Conservation (phyloP, 106 monocot genomes). For the Dendrobium huoshanense region DNA sequence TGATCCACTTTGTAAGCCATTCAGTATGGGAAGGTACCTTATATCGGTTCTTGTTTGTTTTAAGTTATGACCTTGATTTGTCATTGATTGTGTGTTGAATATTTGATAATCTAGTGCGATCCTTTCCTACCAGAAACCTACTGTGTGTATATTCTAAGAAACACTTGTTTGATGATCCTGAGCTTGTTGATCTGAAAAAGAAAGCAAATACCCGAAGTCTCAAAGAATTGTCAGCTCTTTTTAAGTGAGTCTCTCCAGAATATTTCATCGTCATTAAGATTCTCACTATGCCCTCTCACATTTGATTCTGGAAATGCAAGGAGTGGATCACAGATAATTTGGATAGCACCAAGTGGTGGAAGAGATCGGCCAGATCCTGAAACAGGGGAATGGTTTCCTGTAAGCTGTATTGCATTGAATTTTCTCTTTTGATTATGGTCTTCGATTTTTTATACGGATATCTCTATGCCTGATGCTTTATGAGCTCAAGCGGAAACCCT, state of each 20-base stretch:
- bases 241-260: slow-evolving; percentile 32
- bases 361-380: slow-evolving; percentile 76
- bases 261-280: not conserved
- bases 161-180: slow-evolving; percentile 90
- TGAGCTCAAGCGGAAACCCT: not conserved
- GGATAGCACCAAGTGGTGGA: slow-evolving; percentile 99
- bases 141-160: slow-evolving; percentile 94
- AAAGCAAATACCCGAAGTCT: slow-evolving; percentile 80
- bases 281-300: not conserved
- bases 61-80: not conserved
- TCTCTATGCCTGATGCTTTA: not conserved
- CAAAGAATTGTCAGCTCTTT: slow-evolving; percentile 79
- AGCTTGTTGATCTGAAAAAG: slow-evolving; percentile 74
- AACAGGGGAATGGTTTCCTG: slow-evolving; percentile 81
- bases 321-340: slow-evolving; percentile 80
- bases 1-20: slow-evolving; percentile 80
- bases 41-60: slow-evolving; percentile 4
- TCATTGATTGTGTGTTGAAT: not conserved
- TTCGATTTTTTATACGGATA: not conserved
- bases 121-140: slow-evolving; percentile 60
- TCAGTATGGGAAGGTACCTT: slow-evolving; percentile 75
- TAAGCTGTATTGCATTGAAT: slow-evolving; percentile 31
- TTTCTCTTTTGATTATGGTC: not conserved
- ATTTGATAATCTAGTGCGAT: slow-evolving; percentile 4
- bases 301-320: slow-evolving; percentile 22